Evolutionary conservation across 495 filamentous ascomycete genomes (phyloP).

Genomic region (Stereocaulon alpinum): DNA sequence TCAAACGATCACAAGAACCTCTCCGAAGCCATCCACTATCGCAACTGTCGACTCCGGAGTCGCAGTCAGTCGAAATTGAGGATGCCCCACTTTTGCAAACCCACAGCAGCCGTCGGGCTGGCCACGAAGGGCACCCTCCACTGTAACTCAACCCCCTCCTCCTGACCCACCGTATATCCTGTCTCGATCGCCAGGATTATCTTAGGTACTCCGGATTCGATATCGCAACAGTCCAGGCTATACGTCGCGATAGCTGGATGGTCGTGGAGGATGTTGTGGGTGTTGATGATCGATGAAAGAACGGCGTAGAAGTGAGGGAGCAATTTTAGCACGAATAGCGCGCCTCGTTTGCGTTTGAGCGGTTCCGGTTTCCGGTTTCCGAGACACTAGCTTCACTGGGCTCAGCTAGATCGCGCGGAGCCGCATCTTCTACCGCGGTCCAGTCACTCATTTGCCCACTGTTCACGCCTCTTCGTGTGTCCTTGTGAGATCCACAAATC

Average conservation of each 20-base stretch:
- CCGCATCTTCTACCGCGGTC: not conserved
- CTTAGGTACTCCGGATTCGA: not conserved
- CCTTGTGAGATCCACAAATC: too few species aligned
- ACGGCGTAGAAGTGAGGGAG: conserved; percentile 3
- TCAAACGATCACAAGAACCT: conserved; percentile 7
- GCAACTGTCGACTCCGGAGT: conserved; percentile 10
- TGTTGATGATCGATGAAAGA: conserved; percentile 6
- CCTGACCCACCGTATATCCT: not conserved
- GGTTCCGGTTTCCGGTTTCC: not conserved
- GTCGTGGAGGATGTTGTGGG: not conserved
- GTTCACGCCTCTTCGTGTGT: too few species aligned
- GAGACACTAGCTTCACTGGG: not conserved
- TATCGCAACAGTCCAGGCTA: not conserved
- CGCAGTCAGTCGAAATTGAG: not conserved
- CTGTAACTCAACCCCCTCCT: conserved; percentile 8
- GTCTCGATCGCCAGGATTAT: not conserved
- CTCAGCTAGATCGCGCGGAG: not conserved
- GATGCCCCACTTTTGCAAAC: not conserved
- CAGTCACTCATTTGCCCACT: too few species aligned
- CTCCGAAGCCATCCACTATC: conserved; percentile 12
- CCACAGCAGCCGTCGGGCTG: conserved; percentile 7
- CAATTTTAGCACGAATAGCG: conserved; percentile 10
- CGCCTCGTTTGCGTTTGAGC: conserved; percentile 2
- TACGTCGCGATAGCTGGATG: conserved; percentile 1
- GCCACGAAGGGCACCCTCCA: conserved; percentile 18